Evolutionary conservation across 2,329 filamentous ascomycete species (phyloP).

Genomic region (Albophoma yamanashiensis): DNA sequence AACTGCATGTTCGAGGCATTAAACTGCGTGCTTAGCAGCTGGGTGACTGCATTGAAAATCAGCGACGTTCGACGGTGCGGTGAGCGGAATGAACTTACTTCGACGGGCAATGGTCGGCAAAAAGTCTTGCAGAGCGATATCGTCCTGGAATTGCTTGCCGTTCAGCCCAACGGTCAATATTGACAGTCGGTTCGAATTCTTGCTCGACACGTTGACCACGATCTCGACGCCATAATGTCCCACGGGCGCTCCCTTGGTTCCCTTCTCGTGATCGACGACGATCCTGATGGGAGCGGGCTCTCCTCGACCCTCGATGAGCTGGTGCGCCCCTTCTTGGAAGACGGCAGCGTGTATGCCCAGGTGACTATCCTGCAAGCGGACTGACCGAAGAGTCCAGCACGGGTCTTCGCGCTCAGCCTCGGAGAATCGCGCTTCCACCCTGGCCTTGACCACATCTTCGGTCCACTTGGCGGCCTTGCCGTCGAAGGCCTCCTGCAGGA

Average conservation of each 20-base stretch:
- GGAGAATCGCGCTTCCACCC: constrained; percentile 73
- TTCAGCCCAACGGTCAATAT: constrained; percentile 52
- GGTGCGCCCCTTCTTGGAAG: constrained; percentile 57
- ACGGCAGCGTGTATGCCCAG: constrained; percentile 55
- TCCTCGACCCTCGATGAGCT: constrained; percentile 51
- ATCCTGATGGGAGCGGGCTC: constrained; percentile 61
- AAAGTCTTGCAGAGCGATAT: constrained; percentile 62
- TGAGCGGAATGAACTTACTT: constrained; percentile 35
- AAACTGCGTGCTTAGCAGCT: constrained; percentile 61
- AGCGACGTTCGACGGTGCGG: constrained; percentile 12
- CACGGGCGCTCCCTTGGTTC: constrained; percentile 54
- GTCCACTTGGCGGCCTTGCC: constrained; percentile 64
- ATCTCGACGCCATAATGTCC: constrained; percentile 63
- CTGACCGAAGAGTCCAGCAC: constrained; percentile 69
- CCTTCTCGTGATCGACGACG: constrained; percentile 59
- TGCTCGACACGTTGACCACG: constrained; percentile 49
- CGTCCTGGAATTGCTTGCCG: constrained; percentile 63
- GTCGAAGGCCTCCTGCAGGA: constrained; percentile 66
- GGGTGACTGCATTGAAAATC: constrained; percentile 46
- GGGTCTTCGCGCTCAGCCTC: constrained; percentile 74
- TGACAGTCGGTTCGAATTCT: constrained; percentile 38
- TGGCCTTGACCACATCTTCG: constrained; percentile 80
- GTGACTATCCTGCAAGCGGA: constrained; percentile 49
- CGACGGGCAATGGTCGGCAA: constrained; percentile 63
- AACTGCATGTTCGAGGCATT: constrained; percentile 54